Percentiles rank a stretch among this genome's conserved stretches.
These are phyloP conservation scores for Isoetes taiwanensis DNA, from an alignment of 75 land plant species.

Conservation along the genomic window DNA sequence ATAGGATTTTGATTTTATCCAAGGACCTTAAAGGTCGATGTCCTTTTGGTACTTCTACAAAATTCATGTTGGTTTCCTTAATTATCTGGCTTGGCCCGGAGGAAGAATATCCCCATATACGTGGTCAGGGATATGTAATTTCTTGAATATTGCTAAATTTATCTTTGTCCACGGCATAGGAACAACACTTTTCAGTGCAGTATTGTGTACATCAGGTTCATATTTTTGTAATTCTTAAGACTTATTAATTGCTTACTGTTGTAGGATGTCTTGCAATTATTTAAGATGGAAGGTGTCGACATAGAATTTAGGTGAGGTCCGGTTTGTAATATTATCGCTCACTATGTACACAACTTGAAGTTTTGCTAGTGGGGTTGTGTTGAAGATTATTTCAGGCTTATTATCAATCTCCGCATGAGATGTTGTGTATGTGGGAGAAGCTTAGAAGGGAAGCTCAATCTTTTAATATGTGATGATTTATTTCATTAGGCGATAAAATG, in stretches of 20 bases:
- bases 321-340: constrained; percentile 37
- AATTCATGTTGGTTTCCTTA: too few relatives aligned
- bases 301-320: constrained; percentile 89
- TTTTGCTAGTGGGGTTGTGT: constrained; percentile 24
- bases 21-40: too few relatives aligned
- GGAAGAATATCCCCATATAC: constrained; percentile 25
- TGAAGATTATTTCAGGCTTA: constrained; percentile 16
- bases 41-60: too few relatives aligned
- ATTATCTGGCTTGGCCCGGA: constrained; percentile 30
- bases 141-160: constrained; percentile 20
- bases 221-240: neutral
- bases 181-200: neutral
- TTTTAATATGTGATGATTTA: too few relatives aligned
- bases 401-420: constrained; percentile 23
- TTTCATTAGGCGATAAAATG: too few relatives aligned
- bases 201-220: neutral
- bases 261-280: constrained; percentile 48
- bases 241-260: neutral
- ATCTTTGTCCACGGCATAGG: constrained; percentile 2
- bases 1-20: too few relatives aligned
- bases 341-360: constrained; percentile 39
- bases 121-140: constrained; percentile 28
- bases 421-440: constrained; percentile 23
- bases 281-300: constrained; percentile 95
- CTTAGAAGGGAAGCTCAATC: neutral